Base-by-base conservation (phyloP, 495 filamentous ascomycete species). In the Haplographium delicatum region DNA sequence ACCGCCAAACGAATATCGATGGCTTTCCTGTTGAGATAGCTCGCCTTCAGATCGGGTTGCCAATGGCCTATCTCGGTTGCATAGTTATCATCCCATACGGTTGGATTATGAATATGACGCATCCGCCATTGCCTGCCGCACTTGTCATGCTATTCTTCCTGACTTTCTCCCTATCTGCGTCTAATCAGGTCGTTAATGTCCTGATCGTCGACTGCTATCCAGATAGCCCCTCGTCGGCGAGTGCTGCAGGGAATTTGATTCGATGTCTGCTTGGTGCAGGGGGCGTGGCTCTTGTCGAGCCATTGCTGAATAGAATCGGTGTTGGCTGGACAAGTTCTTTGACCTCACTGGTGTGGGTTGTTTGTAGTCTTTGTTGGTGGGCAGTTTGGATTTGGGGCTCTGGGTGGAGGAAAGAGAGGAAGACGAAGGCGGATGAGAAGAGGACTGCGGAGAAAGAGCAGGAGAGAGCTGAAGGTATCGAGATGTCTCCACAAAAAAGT, bases 21-120 rank as follows among this genome's bases (percentile, higher is more conserved):
- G 61, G 65, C 11, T 86, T 85, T 31, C 82, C 83, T 2, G 79
- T 87, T 50, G 84, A 86, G 59, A 68, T 69, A 18, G 81, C 81
- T 1, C 71, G 83, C 16, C 70, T 85, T 9, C 65, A 80, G 50
- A 67, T 81, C 19, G 41, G 8, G 8, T 7, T 44, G 10, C 41
- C 41, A 7, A 25, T 35, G 5, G 5, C 11, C 7, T 35, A 35
- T 35, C 11, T 35, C 6, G 33, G 33, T 10, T 7, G 33, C 18
- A 11, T 11, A 15, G 4, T n/a, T 9, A n/a, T 35, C 7, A n/a
- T 35, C 7, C 5, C 11, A 7, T 35, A 35, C 13, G 33, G 33
- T 16, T 35, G 33, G 33, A n/a, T n/a, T n/a, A n/a, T n/a, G n/a
- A n/a, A n/a, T n/a, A n/a, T n/a, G n/a, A n/a, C n/a, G n/a, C n/a